Evolutionary conservation across 2,329 filamentous ascomycete species (phyloP).

Genomic region (Penicillium sp.): DNA sequence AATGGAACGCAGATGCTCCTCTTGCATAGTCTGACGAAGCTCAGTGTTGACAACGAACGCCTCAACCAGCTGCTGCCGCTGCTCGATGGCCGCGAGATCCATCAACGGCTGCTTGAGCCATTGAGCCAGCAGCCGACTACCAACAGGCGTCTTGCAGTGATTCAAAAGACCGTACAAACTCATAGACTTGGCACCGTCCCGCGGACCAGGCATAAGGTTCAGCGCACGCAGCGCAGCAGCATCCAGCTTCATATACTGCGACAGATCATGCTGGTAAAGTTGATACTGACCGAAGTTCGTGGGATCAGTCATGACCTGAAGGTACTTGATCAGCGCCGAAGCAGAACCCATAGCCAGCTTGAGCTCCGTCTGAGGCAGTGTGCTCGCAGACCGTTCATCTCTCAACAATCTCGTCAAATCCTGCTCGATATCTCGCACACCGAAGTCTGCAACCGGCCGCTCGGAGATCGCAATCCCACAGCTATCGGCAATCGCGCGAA

Average conservation of each 20-base stretch:
- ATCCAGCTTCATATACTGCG: conserved; percentile 98
- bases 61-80: conserved; percentile 89
- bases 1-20: conserved; percentile 89
- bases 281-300: conserved; percentile 97
- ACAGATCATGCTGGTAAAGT: conserved; percentile 93
- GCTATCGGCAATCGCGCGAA: conserved; percentile 85
- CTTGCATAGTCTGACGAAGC: conserved; percentile 91
- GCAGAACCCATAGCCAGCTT: conserved; percentile 97
- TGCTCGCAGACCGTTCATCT: conserved; percentile 75
- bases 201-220: conserved; percentile 93
- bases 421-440: conserved; percentile 90
- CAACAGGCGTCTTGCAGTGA: conserved; percentile 95
- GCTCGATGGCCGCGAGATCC: conserved; percentile 84
- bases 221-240: conserved; percentile 90
- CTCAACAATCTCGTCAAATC: conserved; percentile 85
- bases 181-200: conserved; percentile 97
- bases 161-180: conserved; percentile 92
- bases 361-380: conserved; percentile 84
- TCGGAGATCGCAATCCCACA: conserved; percentile 90
- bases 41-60: conserved; percentile 93
- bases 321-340: conserved; percentile 89
- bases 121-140: conserved; percentile 84
- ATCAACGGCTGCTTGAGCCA: conserved; percentile 98
- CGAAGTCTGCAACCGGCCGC: conserved; percentile 74
- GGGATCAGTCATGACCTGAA: conserved; percentile 84